Conservation (phyloP, 2,329 filamentous ascomycete species). For the Alternaria panax region DNA sequence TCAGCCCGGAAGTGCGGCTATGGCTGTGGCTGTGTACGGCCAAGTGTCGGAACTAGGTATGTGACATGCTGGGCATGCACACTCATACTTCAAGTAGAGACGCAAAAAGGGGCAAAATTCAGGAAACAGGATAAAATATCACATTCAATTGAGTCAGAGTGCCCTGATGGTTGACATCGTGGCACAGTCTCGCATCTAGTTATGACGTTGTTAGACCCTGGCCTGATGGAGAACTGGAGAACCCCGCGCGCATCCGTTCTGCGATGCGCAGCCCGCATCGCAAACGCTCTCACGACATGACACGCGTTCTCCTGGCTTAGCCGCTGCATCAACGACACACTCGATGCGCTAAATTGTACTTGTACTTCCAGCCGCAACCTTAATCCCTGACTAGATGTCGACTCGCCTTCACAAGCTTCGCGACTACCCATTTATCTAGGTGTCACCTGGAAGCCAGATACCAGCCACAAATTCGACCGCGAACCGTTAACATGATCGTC, state of each 20-base stretch:
- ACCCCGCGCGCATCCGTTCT: slow-evolving; percentile 29
- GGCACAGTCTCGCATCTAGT: neutral
- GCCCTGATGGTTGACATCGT: neutral
- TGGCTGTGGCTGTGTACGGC: slow-evolving; percentile 39
- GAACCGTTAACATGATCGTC: slow-evolving; percentile 55
- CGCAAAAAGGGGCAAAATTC: neutral
- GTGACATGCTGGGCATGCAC: neutral
- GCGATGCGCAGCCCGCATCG: slow-evolving; percentile 26
- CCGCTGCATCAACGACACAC: slow-evolving; percentile 20
- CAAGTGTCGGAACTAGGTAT: slow-evolving; percentile 3
- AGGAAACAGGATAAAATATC: neutral
- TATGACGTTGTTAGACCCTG: slow-evolving; percentile 31
- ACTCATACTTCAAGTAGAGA: neutral
- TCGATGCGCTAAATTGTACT: slow-evolving; percentile 17
- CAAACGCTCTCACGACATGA: slow-evolving; percentile 32
- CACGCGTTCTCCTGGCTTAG: slow-evolving; percentile 45
- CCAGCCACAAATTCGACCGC: slow-evolving; percentile 1
- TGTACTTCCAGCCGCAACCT: slow-evolving; percentile 12
- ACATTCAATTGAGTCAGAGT: neutral
- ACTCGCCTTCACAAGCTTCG: slow-evolving; percentile 22
- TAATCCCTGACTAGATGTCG: slow-evolving; percentile 33
- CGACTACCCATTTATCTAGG: slow-evolving; percentile 27
- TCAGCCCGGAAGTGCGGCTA: slow-evolving; percentile 28
- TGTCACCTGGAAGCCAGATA: slow-evolving; percentile 5
- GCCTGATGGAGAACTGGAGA: slow-evolving; percentile 5